A percentile compares a stretch with the other conserved stretches of the same genome.
phyloP scores from a whole-genome alignment of 2,329 filamentous ascomycete genomes.

The Tolypocladium capitatum region DNA sequence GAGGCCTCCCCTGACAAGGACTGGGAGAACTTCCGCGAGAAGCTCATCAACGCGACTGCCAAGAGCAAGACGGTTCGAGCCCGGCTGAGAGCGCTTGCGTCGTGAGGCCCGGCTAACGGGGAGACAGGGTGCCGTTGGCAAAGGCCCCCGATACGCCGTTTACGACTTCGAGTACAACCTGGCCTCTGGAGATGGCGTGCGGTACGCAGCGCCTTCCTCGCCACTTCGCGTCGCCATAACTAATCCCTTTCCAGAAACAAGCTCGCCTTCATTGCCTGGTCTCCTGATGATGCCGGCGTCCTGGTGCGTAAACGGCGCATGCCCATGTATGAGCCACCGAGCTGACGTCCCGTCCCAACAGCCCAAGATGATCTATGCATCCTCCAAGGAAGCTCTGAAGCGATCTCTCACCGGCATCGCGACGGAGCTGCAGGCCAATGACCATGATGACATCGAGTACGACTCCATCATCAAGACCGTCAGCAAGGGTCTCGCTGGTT shows the following conservation, averaged over 20 bases:
- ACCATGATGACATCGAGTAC: conserved; percentile 69
- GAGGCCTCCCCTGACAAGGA: conserved; percentile 53
- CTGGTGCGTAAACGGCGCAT: conserved; percentile 35
- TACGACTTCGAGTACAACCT: conserved; percentile 74
- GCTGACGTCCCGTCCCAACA: conserved; percentile 17
- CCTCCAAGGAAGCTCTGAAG: conserved; percentile 79
- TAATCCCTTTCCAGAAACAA: conserved; percentile 45
- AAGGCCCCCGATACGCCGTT: conserved; percentile 70
- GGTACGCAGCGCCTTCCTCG: conserved; percentile 29
- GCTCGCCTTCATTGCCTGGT: conserved; percentile 69
- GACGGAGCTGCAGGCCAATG: conserved; percentile 71
- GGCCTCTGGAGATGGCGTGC: conserved; percentile 56
- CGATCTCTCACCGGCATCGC: conserved; percentile 63
- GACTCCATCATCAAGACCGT: conserved; percentile 54
- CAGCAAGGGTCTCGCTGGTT: conserved; percentile 47
- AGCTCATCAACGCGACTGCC: conserved; percentile 59
- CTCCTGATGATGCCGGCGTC: conserved; percentile 66
- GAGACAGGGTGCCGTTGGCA: conserved; percentile 39
- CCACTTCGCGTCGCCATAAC: conserved; percentile 3
- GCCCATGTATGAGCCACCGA: neutral
- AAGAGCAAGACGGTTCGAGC: conserved; percentile 53
- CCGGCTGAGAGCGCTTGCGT: neutral
- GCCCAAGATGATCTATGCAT: conserved; percentile 85
- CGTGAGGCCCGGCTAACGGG: neutral
- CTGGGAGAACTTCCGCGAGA: conserved; percentile 62